A percentile compares a stretch with the other conserved stretches of the same genome.
Evolutionary conservation across 371 early-diverging fungal genomes (phyloP).

Genomic region (Actinomortierella ambigua): DNA sequence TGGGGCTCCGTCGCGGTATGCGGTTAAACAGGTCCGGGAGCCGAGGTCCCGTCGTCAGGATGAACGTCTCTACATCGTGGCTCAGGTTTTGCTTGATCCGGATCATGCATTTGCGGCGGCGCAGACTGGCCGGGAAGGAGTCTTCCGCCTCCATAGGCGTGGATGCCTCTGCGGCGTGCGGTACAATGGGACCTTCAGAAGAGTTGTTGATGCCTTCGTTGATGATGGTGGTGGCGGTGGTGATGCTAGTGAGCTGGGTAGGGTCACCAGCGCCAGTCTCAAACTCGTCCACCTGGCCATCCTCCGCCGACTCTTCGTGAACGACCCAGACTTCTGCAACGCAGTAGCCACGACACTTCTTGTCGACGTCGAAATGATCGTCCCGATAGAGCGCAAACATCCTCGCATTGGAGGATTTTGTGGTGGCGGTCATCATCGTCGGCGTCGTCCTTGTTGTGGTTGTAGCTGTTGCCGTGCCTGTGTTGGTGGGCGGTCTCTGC

Average conservation of each 20-base stretch:
- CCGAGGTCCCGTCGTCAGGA: slow-evolving; percentile 30
- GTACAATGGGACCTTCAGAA: no score
- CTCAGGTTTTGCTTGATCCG: slow-evolving; percentile 12
- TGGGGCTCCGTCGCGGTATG: no score
- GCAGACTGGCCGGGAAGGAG: slow-evolving; percentile 22
- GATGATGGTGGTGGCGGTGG: no score
- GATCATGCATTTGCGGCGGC: slow-evolving; percentile 18
- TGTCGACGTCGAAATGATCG: slow-evolving; percentile 17
- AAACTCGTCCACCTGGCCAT: not conserved
- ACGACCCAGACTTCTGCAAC: slow-evolving; percentile 25
- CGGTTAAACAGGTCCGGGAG: slow-evolving; percentile 19
- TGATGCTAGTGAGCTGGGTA: no score
- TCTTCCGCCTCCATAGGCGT: no score
- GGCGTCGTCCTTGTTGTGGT: no score
- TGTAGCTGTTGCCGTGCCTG: no score
- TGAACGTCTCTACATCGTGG: slow-evolving; percentile 28
- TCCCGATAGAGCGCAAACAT: slow-evolving; percentile 18
- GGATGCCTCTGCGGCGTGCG: no score
- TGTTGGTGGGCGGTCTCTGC: no score
- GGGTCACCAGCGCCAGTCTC: no score
- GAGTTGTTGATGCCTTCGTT: no score
- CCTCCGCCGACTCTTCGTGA: not conserved
- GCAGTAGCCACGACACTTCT: slow-evolving; percentile 19
- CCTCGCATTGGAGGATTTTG: not conserved
- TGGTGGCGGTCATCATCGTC: no score